Evolutionary conservation across 176 grass and related monocot species (phyloP).

Genomic region (Phoenix roebelenii): DNA sequence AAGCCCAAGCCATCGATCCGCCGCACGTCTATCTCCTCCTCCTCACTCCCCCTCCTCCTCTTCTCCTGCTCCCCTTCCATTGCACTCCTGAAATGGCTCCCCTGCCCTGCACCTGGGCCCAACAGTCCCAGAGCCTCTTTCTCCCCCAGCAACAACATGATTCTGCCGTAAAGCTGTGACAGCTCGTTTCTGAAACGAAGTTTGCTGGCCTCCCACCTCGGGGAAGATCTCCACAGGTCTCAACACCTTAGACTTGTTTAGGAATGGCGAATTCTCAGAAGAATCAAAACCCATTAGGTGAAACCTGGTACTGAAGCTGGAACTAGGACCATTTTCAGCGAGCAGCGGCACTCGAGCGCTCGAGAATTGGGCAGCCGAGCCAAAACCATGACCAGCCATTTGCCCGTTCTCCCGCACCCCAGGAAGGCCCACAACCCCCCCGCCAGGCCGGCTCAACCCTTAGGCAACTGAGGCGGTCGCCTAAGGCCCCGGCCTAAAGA

Average conservation of each 20-base stretch:
- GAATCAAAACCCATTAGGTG: background rate
- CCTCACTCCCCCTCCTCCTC: slow-evolving; percentile 4
- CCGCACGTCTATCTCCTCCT: slow-evolving; percentile 5
- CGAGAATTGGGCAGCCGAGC: slow-evolving; percentile 1
- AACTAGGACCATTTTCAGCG: background rate
- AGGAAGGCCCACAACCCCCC: background rate
- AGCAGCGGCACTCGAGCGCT: background rate
- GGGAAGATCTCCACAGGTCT: slow-evolving; percentile 22
- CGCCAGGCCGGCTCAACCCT: too few relatives aligned
- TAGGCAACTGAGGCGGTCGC: too few relatives aligned
- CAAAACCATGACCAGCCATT: slow-evolving; percentile 1
- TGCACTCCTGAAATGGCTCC: background rate
- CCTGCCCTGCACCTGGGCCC: background rate
- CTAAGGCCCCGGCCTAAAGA: too few relatives aligned
- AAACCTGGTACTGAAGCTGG: background rate
- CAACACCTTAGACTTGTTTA: slow-evolving; percentile 10
- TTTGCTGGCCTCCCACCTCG: background rate
- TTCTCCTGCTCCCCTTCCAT: slow-evolving; percentile 7
- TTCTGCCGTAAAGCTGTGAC: slow-evolving; percentile 13
- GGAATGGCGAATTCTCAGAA: slow-evolving; percentile 13
- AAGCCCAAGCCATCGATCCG: slow-evolving; percentile 14
- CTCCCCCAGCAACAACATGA: background rate
- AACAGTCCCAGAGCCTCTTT: background rate
- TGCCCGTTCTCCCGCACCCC: background rate
- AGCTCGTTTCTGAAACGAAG: slow-evolving; percentile 21